These are phyloP conservation scores for Epichloe sibirici DNA, from an alignment of 2,329 filamentous ascomycete species.

Conservation along the genomic window DNA sequence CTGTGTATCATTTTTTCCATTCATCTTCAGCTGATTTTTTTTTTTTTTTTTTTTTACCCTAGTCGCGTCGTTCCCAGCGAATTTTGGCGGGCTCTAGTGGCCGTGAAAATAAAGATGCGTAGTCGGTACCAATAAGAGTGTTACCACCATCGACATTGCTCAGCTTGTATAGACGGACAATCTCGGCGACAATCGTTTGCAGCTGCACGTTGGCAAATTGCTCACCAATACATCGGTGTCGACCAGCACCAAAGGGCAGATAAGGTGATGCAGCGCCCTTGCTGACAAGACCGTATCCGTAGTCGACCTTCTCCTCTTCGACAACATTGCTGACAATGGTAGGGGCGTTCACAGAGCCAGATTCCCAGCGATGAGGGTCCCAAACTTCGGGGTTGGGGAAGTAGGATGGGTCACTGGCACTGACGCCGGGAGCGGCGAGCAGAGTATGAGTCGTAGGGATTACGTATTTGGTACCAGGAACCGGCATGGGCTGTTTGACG, in stretches of 20 bases:
- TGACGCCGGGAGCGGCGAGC: conserved; percentile 75
- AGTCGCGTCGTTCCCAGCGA: conserved; percentile 59
- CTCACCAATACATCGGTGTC: conserved; percentile 92
- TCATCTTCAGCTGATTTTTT: not conserved
- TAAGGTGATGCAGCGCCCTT: conserved; percentile 87
- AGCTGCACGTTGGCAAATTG: conserved; percentile 92
- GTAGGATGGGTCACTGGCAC: conserved; percentile 55
- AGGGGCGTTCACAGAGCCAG: conserved; percentile 44
- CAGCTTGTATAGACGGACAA: conserved; percentile 72
- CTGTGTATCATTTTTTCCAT: not conserved
- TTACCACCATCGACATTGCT: conserved; percentile 60
- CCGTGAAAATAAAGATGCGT: conserved; percentile 59
- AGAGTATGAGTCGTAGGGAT: conserved; percentile 72
- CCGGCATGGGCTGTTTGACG: conserved; percentile 76
- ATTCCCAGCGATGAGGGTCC: conserved; percentile 87
- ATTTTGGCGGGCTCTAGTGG: conserved; percentile 60
- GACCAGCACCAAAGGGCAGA: conserved; percentile 83
- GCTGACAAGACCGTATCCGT: conserved; percentile 84
- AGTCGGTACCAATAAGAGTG: conserved; percentile 56
- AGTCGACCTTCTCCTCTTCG: conserved; percentile 69
- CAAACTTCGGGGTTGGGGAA: conserved; percentile 75
- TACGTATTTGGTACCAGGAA: conserved; percentile 71
- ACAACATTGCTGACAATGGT: conserved; percentile 28
- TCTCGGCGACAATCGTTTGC: conserved; percentile 66
- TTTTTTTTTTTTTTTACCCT: conserved; percentile 4